Evolutionary conservation across 2,329 filamentous ascomycete genomes (phyloP).

Genomic region (Neonectria coccinea): DNA sequence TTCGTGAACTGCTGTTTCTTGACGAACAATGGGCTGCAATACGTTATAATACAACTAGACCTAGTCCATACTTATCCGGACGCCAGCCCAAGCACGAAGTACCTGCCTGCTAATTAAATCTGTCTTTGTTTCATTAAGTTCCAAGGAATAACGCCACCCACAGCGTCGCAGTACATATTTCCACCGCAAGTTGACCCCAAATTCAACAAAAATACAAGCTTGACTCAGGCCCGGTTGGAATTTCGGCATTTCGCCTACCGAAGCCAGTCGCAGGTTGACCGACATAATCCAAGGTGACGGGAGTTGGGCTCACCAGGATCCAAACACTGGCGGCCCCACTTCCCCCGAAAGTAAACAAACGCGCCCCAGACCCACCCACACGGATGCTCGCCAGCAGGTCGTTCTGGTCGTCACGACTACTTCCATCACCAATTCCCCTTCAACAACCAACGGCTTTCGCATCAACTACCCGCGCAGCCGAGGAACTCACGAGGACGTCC

Average conservation of each 20-base stretch:
- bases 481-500: conserved; percentile 22
- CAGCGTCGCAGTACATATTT: no score
- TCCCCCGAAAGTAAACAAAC: conserved; percentile 51
- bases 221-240: no score
- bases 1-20: not conserved
- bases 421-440: conserved; percentile 31
- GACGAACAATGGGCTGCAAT: not conserved
- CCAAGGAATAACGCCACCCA: no score
- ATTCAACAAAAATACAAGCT: no score
- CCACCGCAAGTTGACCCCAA: no score
- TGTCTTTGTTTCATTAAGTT: no score
- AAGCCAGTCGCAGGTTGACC: not conserved
- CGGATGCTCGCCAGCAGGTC: conserved; percentile 23
- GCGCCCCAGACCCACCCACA: conserved; percentile 40
- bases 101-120: no score
- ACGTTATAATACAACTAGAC: not conserved
- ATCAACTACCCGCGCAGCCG: conserved; percentile 14
- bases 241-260: no score
- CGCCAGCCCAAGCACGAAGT: no score
- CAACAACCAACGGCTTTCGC: conserved; percentile 30
- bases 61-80: no score
- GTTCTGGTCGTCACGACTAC: conserved; percentile 30
- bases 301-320: conserved; percentile 23
- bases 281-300: conserved; percentile 12
- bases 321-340: conserved; percentile 29